Evolutionary conservation across 1,284 basidiomycete genomes (phyloP), one percentile per base, ranked within the genome.

Genomic region (Microbotryum saponariae): DNA sequence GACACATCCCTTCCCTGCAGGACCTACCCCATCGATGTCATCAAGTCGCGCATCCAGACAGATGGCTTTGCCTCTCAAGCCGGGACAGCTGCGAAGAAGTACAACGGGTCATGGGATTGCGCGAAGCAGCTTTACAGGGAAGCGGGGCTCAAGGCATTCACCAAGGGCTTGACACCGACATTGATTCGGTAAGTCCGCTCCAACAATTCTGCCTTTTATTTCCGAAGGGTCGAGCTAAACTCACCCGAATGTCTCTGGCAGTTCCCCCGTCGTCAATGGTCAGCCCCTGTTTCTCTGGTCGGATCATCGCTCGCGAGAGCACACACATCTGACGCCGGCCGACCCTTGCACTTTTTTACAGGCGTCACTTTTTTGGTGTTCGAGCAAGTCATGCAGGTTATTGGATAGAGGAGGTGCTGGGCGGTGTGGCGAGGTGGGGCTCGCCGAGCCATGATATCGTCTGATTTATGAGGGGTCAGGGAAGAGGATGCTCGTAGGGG

Each of bases 41-140:
- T 97, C 75, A 97, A 97, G 75, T 89, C 88, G 31, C 85, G 91
- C 60, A 86, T 97, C 79, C 94, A 97, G 78, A 97, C 92, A 0
- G 94, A 97, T 73, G 86, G 87, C 1, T 88, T 93, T 73, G 81
- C 83, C 50, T 78, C 83, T 7, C 76, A 82, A 23, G 84, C 84
- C 59, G 86, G 85, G 46, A 42, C 47, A 47, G 10, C 37, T 47
- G 59, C 70, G 6, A 84, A 87, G 71, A 87, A 87, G 74, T 97
- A 93, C 78, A 81, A 79, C 48, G 88, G 87, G 14, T 83, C 88
- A 12, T 67, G 89, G 42, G 87, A 96, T 74, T 96, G 91, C 70
- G 83, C 88, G 46, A 82, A 82, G 46, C 87, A 85, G 64, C 86
- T 91, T 20, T 92, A 85, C 85, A 78, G 82, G 60, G 81, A 83